Evolutionary conservation across 305 asterid genomes (phyloP).

Genomic region (Solanum hybrid): DNA sequence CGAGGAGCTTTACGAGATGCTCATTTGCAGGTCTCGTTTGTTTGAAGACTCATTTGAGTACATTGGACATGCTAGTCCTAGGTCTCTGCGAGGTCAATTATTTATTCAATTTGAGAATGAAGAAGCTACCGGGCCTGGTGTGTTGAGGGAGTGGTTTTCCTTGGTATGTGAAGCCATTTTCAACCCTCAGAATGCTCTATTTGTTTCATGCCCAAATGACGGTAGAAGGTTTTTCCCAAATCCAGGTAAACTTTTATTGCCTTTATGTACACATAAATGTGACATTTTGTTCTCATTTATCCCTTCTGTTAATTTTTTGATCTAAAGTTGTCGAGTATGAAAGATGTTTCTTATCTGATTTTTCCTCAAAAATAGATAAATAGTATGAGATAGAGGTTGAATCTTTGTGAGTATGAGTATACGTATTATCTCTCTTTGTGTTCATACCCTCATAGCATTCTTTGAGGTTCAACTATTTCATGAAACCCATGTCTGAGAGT

Average conservation of each 20-base stretch:
- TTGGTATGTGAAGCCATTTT: conserved; percentile 74
- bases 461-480: background rate
- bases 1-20: conserved; percentile 73
- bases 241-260: conserved; percentile 20
- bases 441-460: background rate
- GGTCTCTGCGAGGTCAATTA: conserved; percentile 48
- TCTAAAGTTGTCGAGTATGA: background rate
- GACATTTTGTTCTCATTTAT: background rate
- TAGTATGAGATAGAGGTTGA: background rate
- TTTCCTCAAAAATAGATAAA: background rate
- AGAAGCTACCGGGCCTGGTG: conserved; percentile 26
- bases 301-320: background rate
- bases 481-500: background rate
- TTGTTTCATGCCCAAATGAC: conserved; percentile 63
- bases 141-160: conserved; percentile 59
- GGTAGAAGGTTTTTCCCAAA: conserved; percentile 68
- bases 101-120: conserved; percentile 85
- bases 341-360: background rate
- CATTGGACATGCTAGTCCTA: conserved; percentile 38
- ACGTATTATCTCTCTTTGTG: background rate
- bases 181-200: conserved; percentile 77
- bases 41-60: conserved; percentile 68
- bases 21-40: conserved; percentile 64
- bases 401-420: background rate
- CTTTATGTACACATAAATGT: background rate